Evolutionary conservation across 352 stramenopile genomes (phyloP), one percentile per base, ranked within the genome.

Genomic region (Pythium dissimile): DNA sequence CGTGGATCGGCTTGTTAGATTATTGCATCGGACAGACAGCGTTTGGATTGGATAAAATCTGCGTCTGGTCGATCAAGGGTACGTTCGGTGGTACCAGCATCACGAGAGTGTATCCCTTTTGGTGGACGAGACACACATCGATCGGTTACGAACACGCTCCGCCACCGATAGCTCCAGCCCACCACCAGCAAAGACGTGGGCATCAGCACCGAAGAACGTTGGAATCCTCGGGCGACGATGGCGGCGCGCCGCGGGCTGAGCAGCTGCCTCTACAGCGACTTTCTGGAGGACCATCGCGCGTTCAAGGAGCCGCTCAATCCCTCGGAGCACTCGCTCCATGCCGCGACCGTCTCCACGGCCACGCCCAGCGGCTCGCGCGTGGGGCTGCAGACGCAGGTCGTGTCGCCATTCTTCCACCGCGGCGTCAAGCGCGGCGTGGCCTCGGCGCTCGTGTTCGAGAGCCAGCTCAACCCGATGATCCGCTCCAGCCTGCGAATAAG

Each of bases 371-470:
- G 82, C 37, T 73, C 64, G 38, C 67, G 66, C 15, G 59, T 92
- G 11, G 77, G 69, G 0, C 61, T 92, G 18, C 59, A 80, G 56
- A 88, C 79, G 11, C 63, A 66, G 41, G 70, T 89, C 16, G 59
- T 88, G 16, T 77, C 79, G 23, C 84, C 82, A 5, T 89, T 89
- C 59, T 88, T 92, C 54, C 78, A 84, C 31, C 72, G 71, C 34
- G 73, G 70, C n/a, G 70, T 75, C 59, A 86, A 84, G 71, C 75
- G 77, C 44, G 79, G 76, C 58, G 82, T 89, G 42, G 67, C 76
- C 52, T 76, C 77, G 10, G 54, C 79, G 54, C 71, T 92, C 4
- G 74, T 82, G 23, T 89, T 77, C 43, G 77, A 89, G 58, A 80
- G 64, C 48, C 75, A 84, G 31, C 54, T 86, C 23, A 89, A 86